Base-by-base conservation (phyloP, 2,329 filamentous ascomycete genomes). In the Stagonosporopsis cucurbitacearum region DNA sequence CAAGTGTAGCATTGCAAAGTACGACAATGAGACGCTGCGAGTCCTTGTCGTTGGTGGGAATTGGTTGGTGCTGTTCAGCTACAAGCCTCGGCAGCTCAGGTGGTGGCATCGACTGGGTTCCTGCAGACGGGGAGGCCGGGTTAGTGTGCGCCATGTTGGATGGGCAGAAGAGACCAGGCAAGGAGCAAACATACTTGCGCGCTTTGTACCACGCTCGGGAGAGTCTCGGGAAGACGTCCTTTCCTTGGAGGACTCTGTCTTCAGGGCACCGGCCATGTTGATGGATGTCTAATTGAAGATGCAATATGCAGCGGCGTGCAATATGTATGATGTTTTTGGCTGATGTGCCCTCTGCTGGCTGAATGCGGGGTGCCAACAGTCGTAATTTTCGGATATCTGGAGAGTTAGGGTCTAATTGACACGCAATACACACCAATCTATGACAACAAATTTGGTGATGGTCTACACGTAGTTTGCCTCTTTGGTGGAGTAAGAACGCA, bases 1-100 rank as follows among this genome's bases (percentile, higher is more conserved):
- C 95, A 65, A 99, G 86, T 70, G 93, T 97, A 61, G 95, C 95
- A 83, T 98, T 96, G 64, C 93, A 96, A 45, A 99, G 85, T 36
- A 99, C 93, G 50, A 99, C 95, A 64, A 99, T 96, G 65, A 99
- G 82, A 54, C 95, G 86, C 77, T 94, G 88, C 13, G 91, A 90
- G 77, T 96, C 90, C 79, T 96, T 97, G 79, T 99, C 95, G 67
- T 85, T 89, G 15, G 88, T 81, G 11, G 92, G 80, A 63, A 99
- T 96, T 23, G 94, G 88, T 12, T 87, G 84, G 72, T 95, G 89
- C 76, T 98, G 94, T 77, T 98, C 94, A 37, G 95, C 94, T 42
- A 96, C 92, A 47, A 99, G 86, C 74, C 94, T 90, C 7, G 95
- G 95, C 19, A 99, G 86, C 62, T 89, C 86, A 19, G 95, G 95